Evolutionary conservation across 192 early-diverging fungal genomes (phyloP), one percentile per base, ranked within the genome.

Genomic region (Phycomyces blakesleeanus): DNA sequence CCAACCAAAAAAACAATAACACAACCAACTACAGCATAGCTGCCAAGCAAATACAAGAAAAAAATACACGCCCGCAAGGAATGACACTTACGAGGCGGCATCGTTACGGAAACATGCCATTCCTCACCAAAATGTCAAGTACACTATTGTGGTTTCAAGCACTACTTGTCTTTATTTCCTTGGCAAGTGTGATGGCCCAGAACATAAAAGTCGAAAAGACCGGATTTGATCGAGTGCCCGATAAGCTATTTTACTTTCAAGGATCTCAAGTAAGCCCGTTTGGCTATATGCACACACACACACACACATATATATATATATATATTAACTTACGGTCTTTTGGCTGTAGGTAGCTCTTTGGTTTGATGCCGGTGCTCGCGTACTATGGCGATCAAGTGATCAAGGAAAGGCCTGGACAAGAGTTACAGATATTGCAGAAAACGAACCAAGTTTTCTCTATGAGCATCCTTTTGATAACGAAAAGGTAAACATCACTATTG

Each of bases 401-500:
- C 77, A 85, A 58, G 93, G 91, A 42, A 82, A 83, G 51, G 57
- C 69, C 16, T 91, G 90, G 90, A 51, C 34, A 7, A 67, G 29
- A 41, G 75, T 85, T 50, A 27, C 47, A 10, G 78, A 68, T 24
- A 79, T 88, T 24, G 71, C 74, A 0, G 68, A 55, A 1, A 76
- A 80, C 22, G 65, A 67, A 50, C 81, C 81, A 1, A 18, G 55
- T 8, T 75, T 69, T 16, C 42, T 93, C 27, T 76, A 85, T 49
- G 74, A 79, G 49, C 91, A 93, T 68, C 73, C 89, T 8, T 87
- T 85, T 60, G 87, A 87, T 61, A n/a, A n/a, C n/a, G n/a, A n/a
- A n/a, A n/a, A n/a, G n/a, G n/a, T n/a, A n/a, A n/a, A n/a, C n/a
- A n/a, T n/a, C n/a, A n/a, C n/a, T n/a, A n/a, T n/a, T n/a, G n/a